A percentile compares a stretch with the other conserved stretches of the same genome.
phyloP scores from a whole-genome alignment of 257 asterid genomes.

The Lycium barbarum region DNA sequence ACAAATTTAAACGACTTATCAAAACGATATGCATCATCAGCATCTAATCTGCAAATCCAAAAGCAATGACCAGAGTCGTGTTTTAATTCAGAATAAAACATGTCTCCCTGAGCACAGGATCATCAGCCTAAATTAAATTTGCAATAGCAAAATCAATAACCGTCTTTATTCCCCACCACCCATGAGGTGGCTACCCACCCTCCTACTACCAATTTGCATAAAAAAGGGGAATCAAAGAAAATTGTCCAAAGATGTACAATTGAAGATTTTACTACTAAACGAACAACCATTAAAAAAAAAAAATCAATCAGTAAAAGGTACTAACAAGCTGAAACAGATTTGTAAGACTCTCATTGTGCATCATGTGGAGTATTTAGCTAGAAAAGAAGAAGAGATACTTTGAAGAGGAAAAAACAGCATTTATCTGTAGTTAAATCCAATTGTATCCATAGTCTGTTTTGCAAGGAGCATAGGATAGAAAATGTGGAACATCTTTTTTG shows the following conservation, averaged over 20 bases:
- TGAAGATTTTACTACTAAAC: conserved; percentile 18
- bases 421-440: background rate
- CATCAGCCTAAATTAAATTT: conserved; percentile 10
- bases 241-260: background rate
- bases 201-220: conserved; percentile 4
- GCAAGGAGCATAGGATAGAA: conserved; percentile 8
- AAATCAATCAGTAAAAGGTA: background rate
- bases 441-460: background rate
- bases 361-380: background rate
- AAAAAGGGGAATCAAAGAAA: background rate
- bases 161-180: background rate
- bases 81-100: conserved; percentile 5
- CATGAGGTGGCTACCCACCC: background rate
- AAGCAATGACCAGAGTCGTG: background rate
- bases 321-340: background rate
- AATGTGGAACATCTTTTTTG: conserved; percentile 11
- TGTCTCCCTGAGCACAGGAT: background rate
- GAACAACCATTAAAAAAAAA: background rate
- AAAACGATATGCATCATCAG: conserved; percentile 20
- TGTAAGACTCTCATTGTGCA: background rate
- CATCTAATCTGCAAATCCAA: conserved; percentile 7
- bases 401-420: conserved; percentile 1
- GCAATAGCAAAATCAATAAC: conserved; percentile 5
- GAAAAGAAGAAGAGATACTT: background rate
- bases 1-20: no score